Percentiles rank a stretch among this genome's conserved stretches.
phyloP scores from a whole-genome alignment of 1,284 basidiomycete genomes.

The Ceratobasidium sp. region DNA sequence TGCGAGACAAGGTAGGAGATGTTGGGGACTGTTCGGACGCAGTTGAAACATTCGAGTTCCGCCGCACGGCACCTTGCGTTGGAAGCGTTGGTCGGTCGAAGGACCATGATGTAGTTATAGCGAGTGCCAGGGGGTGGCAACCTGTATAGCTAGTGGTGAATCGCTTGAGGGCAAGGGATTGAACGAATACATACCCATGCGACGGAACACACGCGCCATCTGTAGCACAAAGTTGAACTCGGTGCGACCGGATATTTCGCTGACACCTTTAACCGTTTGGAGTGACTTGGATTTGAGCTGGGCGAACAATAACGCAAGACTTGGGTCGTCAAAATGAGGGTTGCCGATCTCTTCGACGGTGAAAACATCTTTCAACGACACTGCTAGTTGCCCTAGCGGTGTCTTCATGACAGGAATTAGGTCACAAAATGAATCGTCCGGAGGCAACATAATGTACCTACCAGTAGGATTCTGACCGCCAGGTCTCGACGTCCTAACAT shows the following conservation, averaged over 20 bases:
- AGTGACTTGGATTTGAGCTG: slow-evolving; percentile 87
- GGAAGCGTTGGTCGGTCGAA: slow-evolving; percentile 75
- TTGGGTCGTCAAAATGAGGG: slow-evolving; percentile 89
- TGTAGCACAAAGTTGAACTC: slow-evolving; percentile 95
- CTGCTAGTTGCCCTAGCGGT: slow-evolving; percentile 73
- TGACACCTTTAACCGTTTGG: slow-evolving; percentile 89
- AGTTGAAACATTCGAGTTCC: slow-evolving; percentile 35
- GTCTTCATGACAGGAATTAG: slow-evolving; percentile 58
- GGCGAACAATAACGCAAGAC: slow-evolving; percentile 87
- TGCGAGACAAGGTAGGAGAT: slow-evolving; percentile 38
- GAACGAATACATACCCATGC: slow-evolving; percentile 75
- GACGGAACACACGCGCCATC: slow-evolving; percentile 86
- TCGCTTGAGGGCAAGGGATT: neutral
- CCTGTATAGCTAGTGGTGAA: slow-evolving; percentile 58
- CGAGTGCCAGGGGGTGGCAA: slow-evolving; percentile 88
- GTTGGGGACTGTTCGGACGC: slow-evolving; percentile 23
- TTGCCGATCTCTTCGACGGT: slow-evolving; percentile 72
- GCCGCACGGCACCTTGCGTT: slow-evolving; percentile 25
- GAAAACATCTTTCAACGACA: slow-evolving; percentile 48
- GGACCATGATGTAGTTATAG: slow-evolving; percentile 87
- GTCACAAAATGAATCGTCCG: slow-evolving; percentile 10
- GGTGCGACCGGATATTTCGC: slow-evolving; percentile 81
- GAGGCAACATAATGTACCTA: slow-evolving; percentile 50
- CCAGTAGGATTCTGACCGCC: slow-evolving; percentile 82
- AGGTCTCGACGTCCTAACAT: slow-evolving; percentile 82